phyloP scores from a whole-genome alignment of 176 grass and related monocot species.

The Aegilops tauschii region DNA sequence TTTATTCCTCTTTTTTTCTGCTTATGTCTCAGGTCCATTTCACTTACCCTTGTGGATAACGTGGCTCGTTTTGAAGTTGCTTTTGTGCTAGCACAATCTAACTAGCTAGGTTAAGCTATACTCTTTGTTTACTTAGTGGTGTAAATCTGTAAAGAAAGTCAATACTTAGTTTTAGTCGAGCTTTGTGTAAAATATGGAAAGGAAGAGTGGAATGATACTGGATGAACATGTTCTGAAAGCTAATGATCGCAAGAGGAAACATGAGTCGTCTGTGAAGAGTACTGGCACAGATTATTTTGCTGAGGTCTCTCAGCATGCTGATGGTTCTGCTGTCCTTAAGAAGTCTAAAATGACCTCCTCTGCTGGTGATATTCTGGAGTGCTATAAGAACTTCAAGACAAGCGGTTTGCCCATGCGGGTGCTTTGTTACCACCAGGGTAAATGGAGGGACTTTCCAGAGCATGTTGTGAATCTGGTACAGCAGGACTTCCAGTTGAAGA shows the following conservation, averaged over 20 bases:
- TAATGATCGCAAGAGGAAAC: conserved; percentile 49
- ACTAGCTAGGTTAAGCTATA: conserved; percentile 33
- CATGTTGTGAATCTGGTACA: conserved; percentile 47
- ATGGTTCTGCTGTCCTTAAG: conserved; percentile 13
- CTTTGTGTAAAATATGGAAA: conserved; percentile 59
- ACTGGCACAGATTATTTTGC: conserved; percentile 3
- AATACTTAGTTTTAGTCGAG: conserved; percentile 21
- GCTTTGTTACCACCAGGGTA: conserved; percentile 59
- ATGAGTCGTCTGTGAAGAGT: background rate
- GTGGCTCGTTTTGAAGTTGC: conserved; percentile 17
- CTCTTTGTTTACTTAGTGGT: conserved; percentile 24
- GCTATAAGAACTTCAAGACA: conserved; percentile 64
- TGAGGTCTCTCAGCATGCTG: conserved; percentile 13
- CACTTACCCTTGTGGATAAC: conserved; percentile 31
- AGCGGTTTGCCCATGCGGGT: conserved; percentile 68
- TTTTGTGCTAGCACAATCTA: conserved; percentile 23
- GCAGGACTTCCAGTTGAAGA: conserved; percentile 60
- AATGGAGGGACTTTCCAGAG: conserved; percentile 79
- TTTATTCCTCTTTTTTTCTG: conserved; percentile 26
- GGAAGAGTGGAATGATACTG: conserved; percentile 40
- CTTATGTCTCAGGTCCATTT: conserved; percentile 37
- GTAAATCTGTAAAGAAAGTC: conserved; percentile 39
- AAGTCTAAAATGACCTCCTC: conserved; percentile 24
- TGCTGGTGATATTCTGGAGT: conserved; percentile 45
- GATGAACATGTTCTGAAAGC: conserved; percentile 34